Percentiles rank a stretch among this genome's conserved stretches.
phyloP scores from a whole-genome alignment of 176 grass and related monocot species.

The Juncus effusus region DNA sequence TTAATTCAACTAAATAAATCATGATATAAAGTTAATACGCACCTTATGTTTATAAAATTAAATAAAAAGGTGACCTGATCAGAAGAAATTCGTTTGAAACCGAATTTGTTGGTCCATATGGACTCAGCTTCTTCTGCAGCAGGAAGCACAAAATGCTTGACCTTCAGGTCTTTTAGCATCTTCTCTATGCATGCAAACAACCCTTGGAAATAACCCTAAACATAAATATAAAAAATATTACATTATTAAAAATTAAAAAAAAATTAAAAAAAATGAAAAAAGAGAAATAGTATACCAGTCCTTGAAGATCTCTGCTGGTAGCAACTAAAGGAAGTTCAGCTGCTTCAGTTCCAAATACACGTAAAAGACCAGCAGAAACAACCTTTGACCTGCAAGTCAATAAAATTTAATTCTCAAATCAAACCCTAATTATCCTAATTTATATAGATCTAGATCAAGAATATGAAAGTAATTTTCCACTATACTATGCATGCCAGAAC shows the following conservation, averaged over 20 bases:
- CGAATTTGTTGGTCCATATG: conserved; percentile 96
- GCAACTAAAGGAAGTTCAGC: conserved; percentile 90
- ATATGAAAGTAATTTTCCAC: too few species aligned
- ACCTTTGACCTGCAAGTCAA: conserved; percentile 49
- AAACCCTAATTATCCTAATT: not conserved
- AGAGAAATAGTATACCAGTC: conserved; percentile 34
- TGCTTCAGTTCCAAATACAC: conserved; percentile 80
- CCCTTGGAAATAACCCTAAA: conserved; percentile 87
- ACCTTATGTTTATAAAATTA: not conserved
- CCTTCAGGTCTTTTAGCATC: conserved; percentile 52
- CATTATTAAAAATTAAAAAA: conserved; percentile 18
- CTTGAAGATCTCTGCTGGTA: conserved; percentile 79
- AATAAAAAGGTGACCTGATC: conserved; percentile 45
- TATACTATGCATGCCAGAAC: too few species aligned
- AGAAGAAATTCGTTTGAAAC: conserved; percentile 62
- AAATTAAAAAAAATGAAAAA: conserved; percentile 1
- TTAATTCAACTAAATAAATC: not conserved
- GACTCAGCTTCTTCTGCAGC: conserved; percentile 92
- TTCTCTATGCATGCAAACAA: conserved; percentile 73
- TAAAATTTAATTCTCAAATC: not conserved
- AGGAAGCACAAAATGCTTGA: conserved; percentile 82
- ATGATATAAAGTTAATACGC: not conserved
- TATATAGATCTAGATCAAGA: not conserved
- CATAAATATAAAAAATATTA: conserved; percentile 12
- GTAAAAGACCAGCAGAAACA: conserved; percentile 78